phyloP scores from a whole-genome alignment of 2,329 filamentous ascomycete species.

The Plenodomus lindquistii region DNA sequence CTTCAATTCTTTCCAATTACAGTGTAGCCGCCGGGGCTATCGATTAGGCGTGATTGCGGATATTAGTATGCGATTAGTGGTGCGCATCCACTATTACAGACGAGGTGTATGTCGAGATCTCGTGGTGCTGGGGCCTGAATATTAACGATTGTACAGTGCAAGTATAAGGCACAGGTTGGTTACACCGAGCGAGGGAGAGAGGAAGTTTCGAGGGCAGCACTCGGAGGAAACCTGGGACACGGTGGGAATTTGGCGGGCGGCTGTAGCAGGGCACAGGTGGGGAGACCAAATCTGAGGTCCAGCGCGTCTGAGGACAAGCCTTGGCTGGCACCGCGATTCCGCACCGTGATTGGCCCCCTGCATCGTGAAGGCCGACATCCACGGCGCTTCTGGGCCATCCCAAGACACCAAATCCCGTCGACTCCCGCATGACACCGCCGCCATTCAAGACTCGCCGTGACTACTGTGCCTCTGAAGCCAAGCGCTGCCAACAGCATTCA shows the following conservation, averaged over 20 bases:
- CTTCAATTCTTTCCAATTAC: slow-evolving; percentile 14
- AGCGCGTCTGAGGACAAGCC: slow-evolving; percentile 39
- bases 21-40: slow-evolving; percentile 39
- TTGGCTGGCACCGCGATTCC: slow-evolving; percentile 34
- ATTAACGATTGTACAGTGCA: slow-evolving; percentile 24
- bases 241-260: slow-evolving; percentile 40
- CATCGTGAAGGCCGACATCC: slow-evolving; percentile 30
- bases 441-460: slow-evolving; percentile 18
- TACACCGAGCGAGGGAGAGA: slow-evolving; percentile 23
- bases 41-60: slow-evolving; percentile 16
- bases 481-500: slow-evolving; percentile 15
- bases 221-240: slow-evolving; percentile 34
- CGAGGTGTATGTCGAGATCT: slow-evolving; percentile 7
- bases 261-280: slow-evolving; percentile 42
- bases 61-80: slow-evolving; percentile 14
- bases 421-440: slow-evolving; percentile 35
- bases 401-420: slow-evolving; percentile 26
- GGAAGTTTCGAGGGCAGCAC: slow-evolving; percentile 32
- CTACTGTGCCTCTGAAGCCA: slow-evolving; percentile 17
- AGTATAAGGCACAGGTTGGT: slow-evolving; percentile 26
- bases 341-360: slow-evolving; percentile 34
- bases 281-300: slow-evolving; percentile 43
- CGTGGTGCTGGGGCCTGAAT: slow-evolving; percentile 5
- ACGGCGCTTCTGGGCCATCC: slow-evolving; percentile 36
- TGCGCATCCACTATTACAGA: slow-evolving; percentile 17